These are phyloP conservation scores for Fomitopsis palustris DNA, from an alignment of 1,284 basidiomycete genomes.

Conservation along the genomic window DNA sequence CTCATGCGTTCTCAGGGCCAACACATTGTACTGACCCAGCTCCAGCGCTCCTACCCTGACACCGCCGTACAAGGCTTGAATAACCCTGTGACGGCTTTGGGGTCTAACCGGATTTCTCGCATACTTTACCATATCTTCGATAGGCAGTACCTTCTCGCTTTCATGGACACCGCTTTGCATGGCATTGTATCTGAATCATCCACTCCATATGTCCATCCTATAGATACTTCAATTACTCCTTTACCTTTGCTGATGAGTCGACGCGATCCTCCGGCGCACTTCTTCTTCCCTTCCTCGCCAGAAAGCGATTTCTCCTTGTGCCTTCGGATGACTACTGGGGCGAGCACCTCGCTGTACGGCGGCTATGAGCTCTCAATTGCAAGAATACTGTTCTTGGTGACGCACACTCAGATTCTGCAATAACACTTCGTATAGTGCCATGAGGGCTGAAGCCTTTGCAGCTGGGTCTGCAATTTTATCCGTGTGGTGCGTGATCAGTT, in stretches of 20 bases:
- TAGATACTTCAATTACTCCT: slow-evolving; percentile 13
- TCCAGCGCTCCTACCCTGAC: slow-evolving; percentile 19
- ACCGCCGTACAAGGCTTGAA: slow-evolving; percentile 28
- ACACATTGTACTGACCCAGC: not conserved
- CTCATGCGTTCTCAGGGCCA: not conserved
- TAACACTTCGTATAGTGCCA: slow-evolving; percentile 72
- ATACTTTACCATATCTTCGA: not conserved
- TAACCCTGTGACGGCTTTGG: not conserved
- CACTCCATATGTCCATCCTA: not conserved
- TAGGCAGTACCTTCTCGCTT: not conserved
- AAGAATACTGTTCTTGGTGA: not conserved
- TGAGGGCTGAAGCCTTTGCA: slow-evolving; percentile 66
- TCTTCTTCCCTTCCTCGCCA: slow-evolving; percentile 59
- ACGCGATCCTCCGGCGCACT: slow-evolving; percentile 41
- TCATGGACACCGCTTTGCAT: not conserved
- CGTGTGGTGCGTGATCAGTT: slow-evolving; percentile 73
- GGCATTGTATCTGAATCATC: slow-evolving; percentile 1
- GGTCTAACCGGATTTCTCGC: not conserved
- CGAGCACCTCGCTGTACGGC: slow-evolving; percentile 23
- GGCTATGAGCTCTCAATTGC: not conserved
- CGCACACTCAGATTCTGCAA: slow-evolving; percentile 74
- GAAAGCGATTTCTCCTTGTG: slow-evolving; percentile 55
- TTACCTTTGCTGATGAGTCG: slow-evolving; percentile 19
- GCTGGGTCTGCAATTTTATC: slow-evolving; percentile 61
- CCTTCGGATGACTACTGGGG: slow-evolving; percentile 49